Conservation (phyloP, 768 basidiomycete species). For the Amanita molliuscula region DNA sequence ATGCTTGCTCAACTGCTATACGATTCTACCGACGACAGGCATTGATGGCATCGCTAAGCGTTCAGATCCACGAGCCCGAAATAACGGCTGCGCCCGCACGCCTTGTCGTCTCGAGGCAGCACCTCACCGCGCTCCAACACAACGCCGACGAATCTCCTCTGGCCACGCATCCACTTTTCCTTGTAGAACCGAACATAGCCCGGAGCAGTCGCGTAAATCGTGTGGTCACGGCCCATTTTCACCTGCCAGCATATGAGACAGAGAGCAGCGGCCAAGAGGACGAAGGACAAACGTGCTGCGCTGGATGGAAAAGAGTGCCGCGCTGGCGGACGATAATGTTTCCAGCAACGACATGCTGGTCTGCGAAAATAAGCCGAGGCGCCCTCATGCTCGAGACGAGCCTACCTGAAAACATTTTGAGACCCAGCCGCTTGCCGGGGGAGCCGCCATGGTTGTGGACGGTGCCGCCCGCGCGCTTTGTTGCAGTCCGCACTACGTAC, state of each 20-base stretch:
- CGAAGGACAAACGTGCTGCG: slow-evolving; percentile 65
- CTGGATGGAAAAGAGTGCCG: slow-evolving; percentile 87
- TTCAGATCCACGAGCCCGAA: slow-evolving; percentile 71
- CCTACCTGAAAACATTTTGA: slow-evolving; percentile 94
- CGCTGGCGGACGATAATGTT: slow-evolving; percentile 96
- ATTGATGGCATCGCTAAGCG: slow-evolving; percentile 1
- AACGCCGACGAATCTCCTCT: slow-evolving; percentile 77
- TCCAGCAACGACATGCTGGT: slow-evolving; percentile 86
- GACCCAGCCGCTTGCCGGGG: slow-evolving; percentile 85
- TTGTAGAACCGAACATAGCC: slow-evolving; percentile 95
- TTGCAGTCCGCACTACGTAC: slow-evolving; percentile 70
- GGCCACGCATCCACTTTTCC: slow-evolving; percentile 59
- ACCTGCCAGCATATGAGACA: slow-evolving; percentile 40
- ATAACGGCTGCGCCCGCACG: slow-evolving; percentile 72
- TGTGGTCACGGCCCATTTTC: slow-evolving; percentile 88
- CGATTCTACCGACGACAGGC: neutral
- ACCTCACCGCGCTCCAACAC: slow-evolving; percentile 75
- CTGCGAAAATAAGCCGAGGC: slow-evolving; percentile 27
- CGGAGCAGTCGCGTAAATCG: slow-evolving; percentile 81
- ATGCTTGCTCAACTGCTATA: neutral
- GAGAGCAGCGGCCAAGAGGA: neutral
- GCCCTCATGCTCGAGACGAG: neutral
- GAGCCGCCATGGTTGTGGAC: slow-evolving; percentile 90
- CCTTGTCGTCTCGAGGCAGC: slow-evolving; percentile 72
- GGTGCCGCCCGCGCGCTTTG: slow-evolving; percentile 93